phyloP scores from a whole-genome alignment of 306 rosid species.

The Quercus robur region DNA sequence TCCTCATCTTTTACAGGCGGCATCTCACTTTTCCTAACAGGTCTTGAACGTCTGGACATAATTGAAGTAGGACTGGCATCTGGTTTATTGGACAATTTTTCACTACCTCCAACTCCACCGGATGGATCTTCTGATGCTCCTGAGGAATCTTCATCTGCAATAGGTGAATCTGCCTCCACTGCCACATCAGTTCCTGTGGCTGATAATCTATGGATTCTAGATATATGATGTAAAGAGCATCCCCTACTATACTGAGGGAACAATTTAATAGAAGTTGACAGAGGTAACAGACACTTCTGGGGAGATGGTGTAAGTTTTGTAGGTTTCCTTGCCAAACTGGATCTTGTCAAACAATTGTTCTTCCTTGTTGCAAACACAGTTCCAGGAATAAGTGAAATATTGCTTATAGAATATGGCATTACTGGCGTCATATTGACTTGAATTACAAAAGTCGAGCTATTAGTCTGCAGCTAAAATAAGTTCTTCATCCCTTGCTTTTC shows the following conservation, averaged over 20 bases:
- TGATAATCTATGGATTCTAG: constrained; percentile 44
- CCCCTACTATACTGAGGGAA: constrained; percentile 45
- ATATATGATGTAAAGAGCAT: constrained; percentile 37
- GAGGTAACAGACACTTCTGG: constrained; percentile 52
- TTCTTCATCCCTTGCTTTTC: constrained; percentile 34
- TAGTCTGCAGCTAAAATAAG: constrained; percentile 22
- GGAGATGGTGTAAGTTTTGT: constrained; percentile 38
- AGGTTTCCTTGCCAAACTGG: constrained; percentile 53
- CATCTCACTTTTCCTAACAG: constrained; percentile 84
- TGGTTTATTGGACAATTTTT: constrained; percentile 37
- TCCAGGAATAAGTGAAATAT: constrained; percentile 70
- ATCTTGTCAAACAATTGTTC: constrained; percentile 44
- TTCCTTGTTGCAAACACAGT: constrained; percentile 50
- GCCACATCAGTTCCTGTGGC: constrained; percentile 77
- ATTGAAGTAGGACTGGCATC: constrained; percentile 34
- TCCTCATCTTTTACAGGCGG: constrained; percentile 83
- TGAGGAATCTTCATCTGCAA: constrained; percentile 45
- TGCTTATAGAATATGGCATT: constrained; percentile 62
- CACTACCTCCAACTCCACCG: constrained; percentile 34
- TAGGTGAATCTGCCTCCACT: constrained; percentile 60
- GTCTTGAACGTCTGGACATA: constrained; percentile 53
- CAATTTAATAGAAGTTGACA: constrained; percentile 44
- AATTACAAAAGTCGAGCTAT: constrained; percentile 21
- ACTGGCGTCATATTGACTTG: constrained; percentile 58
- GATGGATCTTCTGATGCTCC: constrained; percentile 40